Base-by-base conservation (phyloP, 225 moss, liverwort and hornwort genomes). In the Lunularia cruciata region DNA sequence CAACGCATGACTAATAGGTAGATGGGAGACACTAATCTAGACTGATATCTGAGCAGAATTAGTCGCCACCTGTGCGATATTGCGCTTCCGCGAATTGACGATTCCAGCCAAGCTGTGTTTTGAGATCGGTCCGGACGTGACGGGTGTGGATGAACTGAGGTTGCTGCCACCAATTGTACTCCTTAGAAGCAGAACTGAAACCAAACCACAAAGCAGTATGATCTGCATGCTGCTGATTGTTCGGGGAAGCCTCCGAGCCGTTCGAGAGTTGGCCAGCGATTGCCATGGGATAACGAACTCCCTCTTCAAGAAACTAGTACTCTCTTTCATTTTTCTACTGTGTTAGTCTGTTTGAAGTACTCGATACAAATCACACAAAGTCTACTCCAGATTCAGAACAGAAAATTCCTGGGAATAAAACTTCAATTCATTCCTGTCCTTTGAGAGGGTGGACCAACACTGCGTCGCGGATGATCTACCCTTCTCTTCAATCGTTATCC, bases 191-290 rank as follows among this genome's bases (percentile, higher is more conserved):
- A 82, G 8, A 27, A 82, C 60, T 0, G 81, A 74, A 54, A 71
- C 33, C 35, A 82, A 74, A 4, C 66, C 81, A 18, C 39, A 47
- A 5, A 82, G 14, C 1, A 82, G 63, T 6, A 70, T 32, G 15
- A 82, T 37, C 26, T 82, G 81, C 34, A 77, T 65, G 33, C 70
- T 74, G 62, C 65, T 75, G 43, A 82, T 27, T 31, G 74, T 67
- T 43, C 32, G 71, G 6, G 81, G 81, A 8, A 82, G 22, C 32
- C 70, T 58, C 4, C 74, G 54, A 19, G 15, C 27, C 9, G 23
- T 56, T 0, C 69, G 20, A 39, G 14, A 10, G 22, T 22, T 52
- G 49, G 18, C 10, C 53, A 35, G 51, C 10, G 48, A n/a, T n/a
- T 49, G 47, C 66, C 48, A 48, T 33, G 52, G 37, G 11, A 49